phyloP scores from a whole-genome alignment of 352 stramenopile species.

The Phytopythium sindhum region DNA sequence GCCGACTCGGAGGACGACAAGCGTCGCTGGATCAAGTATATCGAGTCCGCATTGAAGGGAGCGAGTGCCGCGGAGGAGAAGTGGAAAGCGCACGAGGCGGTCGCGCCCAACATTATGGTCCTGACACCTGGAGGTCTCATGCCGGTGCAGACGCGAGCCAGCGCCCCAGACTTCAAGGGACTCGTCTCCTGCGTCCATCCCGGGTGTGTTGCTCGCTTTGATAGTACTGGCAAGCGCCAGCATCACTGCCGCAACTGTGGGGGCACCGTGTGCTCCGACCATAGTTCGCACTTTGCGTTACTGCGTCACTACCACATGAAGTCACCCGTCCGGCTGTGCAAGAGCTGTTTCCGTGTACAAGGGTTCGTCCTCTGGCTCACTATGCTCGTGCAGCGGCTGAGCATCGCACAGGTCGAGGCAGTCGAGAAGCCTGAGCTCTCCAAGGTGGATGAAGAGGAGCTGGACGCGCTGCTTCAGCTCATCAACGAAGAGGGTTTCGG shows the following conservation, averaged over 20 bases:
- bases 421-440: conserved; percentile 31
- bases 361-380: conserved; percentile 59
- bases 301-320: conserved; percentile 66
- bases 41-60: conserved; percentile 55
- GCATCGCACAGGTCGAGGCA: conserved; percentile 40
- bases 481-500: conserved; percentile 56
- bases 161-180: conserved; percentile 72
- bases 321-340: conserved; percentile 61
- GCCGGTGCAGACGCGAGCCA: conserved; percentile 60
- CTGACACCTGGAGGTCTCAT: conserved; percentile 54
- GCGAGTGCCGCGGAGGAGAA: conserved; percentile 26
- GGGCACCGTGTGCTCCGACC: conserved; percentile 73
- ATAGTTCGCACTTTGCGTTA: conserved; percentile 69
- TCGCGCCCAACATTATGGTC: conserved; percentile 35
- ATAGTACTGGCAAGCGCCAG: conserved; percentile 70
- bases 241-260: conserved; percentile 84
- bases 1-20: conserved; percentile 82
- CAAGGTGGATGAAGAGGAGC: conserved; percentile 58
- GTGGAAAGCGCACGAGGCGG: conserved; percentile 32
- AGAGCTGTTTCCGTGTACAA: conserved; percentile 72
- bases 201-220: conserved; percentile 64
- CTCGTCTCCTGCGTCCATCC: conserved; percentile 52
- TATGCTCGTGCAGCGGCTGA: conserved; percentile 64
- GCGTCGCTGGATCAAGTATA: conserved; percentile 72
- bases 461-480: conserved; percentile 46